Conservation (phyloP, 2,329 filamentous ascomycete genomes). For the Diaporthe nobilis region DNA sequence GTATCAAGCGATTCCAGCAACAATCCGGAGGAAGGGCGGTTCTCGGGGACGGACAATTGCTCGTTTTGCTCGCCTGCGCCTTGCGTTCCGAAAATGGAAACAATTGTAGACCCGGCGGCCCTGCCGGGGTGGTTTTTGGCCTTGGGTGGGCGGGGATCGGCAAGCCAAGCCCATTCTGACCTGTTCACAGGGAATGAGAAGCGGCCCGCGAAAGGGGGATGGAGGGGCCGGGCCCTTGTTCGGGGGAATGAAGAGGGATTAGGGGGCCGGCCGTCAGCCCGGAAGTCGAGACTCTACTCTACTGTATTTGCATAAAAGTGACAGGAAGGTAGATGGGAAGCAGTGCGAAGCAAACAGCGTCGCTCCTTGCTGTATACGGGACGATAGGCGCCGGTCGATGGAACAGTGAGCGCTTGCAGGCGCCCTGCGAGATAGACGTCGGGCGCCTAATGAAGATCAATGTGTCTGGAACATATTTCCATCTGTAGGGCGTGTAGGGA, state of each 20-base stretch:
- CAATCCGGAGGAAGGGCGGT: not conserved
- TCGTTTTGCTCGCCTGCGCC: not conserved
- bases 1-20: not conserved
- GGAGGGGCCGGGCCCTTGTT: conserved; percentile 5
- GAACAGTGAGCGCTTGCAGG: not conserved
- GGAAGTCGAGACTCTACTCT: not conserved
- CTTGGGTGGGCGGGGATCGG: conserved; percentile 8
- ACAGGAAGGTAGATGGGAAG: not conserved
- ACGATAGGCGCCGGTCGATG: conserved; percentile 6
- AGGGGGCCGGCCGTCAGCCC: not conserved
- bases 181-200: conserved; percentile 26
- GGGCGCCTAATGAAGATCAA: conserved; percentile 17
- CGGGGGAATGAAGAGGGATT: not conserved
- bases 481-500: conserved; percentile 5
- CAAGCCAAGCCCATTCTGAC: conserved; percentile 22
- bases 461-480: conserved; percentile 3
- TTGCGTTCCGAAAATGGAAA: conserved; percentile 12
- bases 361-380: not conserved
- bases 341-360: not conserved
- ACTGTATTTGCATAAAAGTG: not conserved
- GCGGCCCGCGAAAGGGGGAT: conserved; percentile 28
- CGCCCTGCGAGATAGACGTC: not conserved
- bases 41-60: not conserved
- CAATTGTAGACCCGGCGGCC: not conserved
- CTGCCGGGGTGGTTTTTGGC: not conserved